Conservation (phyloP, 495 filamentous ascomycete genomes). For the Daldinia decipiens region DNA sequence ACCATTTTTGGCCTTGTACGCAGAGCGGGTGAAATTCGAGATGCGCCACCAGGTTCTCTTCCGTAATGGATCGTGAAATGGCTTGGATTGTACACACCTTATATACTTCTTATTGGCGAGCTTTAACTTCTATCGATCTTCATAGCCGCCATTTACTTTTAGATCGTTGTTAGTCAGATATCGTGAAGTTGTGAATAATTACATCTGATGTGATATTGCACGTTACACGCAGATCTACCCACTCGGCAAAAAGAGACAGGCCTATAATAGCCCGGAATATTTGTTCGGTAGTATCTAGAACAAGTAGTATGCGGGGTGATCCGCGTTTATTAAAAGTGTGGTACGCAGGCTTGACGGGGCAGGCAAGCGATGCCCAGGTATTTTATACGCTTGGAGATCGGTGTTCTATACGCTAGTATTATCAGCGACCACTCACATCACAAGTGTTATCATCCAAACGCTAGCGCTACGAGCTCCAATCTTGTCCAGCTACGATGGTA, state of each 20-base stretch:
- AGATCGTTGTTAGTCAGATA: slow-evolving; percentile 30
- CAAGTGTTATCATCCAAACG: slow-evolving; percentile 39
- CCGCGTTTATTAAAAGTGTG: slow-evolving; percentile 28
- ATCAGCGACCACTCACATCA: slow-evolving; percentile 43
- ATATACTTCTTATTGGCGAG: background rate
- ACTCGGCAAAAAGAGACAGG: slow-evolving; percentile 6
- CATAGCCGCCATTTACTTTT: background rate
- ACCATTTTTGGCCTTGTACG: too few species aligned
- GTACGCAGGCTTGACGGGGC: slow-evolving; percentile 9
- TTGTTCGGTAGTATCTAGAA: background rate
- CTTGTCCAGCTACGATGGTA: slow-evolving; percentile 17
- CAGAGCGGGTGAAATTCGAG: too few species aligned
- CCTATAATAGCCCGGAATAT: slow-evolving; percentile 6
- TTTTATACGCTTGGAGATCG: slow-evolving; percentile 32
- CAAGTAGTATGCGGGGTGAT: slow-evolving; percentile 33
- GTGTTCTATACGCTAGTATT: slow-evolving; percentile 42
- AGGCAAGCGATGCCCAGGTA: slow-evolving; percentile 7
- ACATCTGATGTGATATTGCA: slow-evolving; percentile 3
- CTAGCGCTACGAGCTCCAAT: slow-evolving; percentile 30
- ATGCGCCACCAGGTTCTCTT: too few species aligned
- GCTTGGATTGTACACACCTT: background rate
- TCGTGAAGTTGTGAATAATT: slow-evolving; percentile 32
- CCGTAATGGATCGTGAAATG: too few species aligned
- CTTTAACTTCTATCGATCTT: background rate
- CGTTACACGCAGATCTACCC: slow-evolving; percentile 20